Percentiles rank a stretch among this genome's conserved stretches.
Evolutionary conservation across 495 filamentous ascomycete genomes (phyloP).

Genomic region (Penicillium goetzii): DNA sequence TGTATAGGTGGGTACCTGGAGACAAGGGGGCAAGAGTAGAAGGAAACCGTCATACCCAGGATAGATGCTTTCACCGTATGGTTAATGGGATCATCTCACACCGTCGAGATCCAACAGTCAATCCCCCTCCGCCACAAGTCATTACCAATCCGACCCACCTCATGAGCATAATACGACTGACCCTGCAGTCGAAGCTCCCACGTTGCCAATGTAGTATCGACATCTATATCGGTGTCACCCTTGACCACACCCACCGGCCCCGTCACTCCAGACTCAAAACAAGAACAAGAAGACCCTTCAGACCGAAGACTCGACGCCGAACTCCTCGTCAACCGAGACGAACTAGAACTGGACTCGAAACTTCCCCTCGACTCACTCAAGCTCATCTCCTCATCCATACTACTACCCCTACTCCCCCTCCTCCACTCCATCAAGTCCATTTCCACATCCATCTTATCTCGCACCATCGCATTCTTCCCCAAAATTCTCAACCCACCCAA

Average conservation of each 20-base stretch:
- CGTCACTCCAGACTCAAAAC: background rate
- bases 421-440: background rate
- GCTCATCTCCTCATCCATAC: conserved; percentile 13
- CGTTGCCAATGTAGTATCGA: conserved; percentile 4
- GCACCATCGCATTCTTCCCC: background rate
- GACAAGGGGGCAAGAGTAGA: background rate
- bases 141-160: conserved; percentile 35
- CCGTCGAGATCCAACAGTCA: conserved; percentile 30
- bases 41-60: background rate
- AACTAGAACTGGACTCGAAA: conserved; percentile 4
- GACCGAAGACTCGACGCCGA: background rate
- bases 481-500: conserved; percentile 34
- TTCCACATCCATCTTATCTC: background rate
- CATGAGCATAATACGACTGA: conserved; percentile 45
- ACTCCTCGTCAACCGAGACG: background rate
- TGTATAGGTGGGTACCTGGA: background rate
- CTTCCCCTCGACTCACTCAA: background rate
- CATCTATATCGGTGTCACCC: background rate
- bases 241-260: background rate
- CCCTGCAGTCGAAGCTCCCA: conserved; percentile 45
- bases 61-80: background rate
- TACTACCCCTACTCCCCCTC: background rate
- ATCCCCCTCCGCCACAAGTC: conserved; percentile 41
- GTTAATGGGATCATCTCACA: background rate
- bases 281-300: background rate